Conservation (phyloP, 306 rosid species). For the Castanea sativa region DNA sequence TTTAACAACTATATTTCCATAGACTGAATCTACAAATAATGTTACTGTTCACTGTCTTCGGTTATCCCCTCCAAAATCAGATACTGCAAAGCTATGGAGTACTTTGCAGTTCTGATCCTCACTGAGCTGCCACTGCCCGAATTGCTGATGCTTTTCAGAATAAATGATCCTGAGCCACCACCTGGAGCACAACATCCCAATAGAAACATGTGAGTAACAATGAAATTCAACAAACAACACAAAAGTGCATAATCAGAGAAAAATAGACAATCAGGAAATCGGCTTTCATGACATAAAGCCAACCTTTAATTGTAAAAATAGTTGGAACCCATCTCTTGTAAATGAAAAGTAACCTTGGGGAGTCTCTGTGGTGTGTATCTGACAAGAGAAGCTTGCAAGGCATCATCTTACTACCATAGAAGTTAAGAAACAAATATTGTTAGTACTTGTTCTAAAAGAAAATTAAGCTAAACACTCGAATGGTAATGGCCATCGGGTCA, state of each 20-base stretch:
- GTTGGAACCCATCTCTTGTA: slow-evolving; percentile 84
- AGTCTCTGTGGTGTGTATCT: slow-evolving; percentile 77
- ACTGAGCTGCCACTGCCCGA: slow-evolving; percentile 26
- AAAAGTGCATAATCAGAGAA: background rate
- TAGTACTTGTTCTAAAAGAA: background rate
- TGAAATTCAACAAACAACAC: background rate
- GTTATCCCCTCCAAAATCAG: slow-evolving; percentile 53
- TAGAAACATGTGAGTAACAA: background rate
- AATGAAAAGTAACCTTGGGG: slow-evolving; percentile 78
- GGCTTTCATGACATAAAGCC: background rate
- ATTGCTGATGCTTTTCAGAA: slow-evolving; percentile 42
- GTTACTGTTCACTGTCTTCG: slow-evolving; percentile 27
- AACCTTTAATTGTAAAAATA: slow-evolving; percentile 73
- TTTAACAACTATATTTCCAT: background rate
- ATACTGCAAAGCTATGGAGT: slow-evolving; percentile 79
- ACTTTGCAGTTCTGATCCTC: slow-evolving; percentile 49
- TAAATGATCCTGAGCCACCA: slow-evolving; percentile 57
- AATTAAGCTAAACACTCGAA: background rate
- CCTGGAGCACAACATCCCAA: slow-evolving; percentile 42
- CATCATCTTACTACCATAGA: slow-evolving; percentile 46
- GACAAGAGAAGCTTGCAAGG: slow-evolving; percentile 78
- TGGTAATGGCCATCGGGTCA: background rate
- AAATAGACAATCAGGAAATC: background rate
- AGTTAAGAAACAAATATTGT: slow-evolving; percentile 5
- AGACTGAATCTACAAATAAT: background rate